Conservation (phyloP, 2,329 filamentous ascomycete genomes). For the Lasiodiplodia sp. region DNA sequence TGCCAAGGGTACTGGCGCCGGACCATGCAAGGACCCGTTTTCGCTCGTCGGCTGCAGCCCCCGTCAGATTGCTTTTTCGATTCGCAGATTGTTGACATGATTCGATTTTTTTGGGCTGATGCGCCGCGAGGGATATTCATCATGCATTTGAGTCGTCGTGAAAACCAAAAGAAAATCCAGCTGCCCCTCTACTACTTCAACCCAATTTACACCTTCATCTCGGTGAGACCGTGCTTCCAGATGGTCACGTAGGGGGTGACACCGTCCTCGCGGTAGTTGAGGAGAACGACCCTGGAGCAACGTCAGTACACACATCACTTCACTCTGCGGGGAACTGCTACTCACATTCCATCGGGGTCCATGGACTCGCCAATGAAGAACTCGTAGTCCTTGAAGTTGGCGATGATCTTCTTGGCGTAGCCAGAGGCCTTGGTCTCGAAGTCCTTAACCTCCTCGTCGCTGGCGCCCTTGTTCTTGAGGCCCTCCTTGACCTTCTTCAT, state of each 20-base stretch:
- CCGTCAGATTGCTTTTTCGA: conserved; percentile 3
- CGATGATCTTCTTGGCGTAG: conserved; percentile 83
- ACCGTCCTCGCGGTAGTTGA: conserved; percentile 98
- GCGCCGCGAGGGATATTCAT: conserved; percentile 42
- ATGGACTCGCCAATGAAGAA: conserved; percentile 92
- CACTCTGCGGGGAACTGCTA: conserved; percentile 35
- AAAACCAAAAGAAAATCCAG: conserved; percentile 42
- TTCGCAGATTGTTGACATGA: conserved; percentile 4
- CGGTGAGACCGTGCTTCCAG: conserved; percentile 93
- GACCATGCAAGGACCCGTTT: conserved; percentile 12
- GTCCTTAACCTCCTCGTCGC: conserved; percentile 71
- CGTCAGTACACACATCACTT: neutral
- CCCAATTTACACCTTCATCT: conserved; percentile 82
- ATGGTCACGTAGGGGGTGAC: conserved; percentile 85
- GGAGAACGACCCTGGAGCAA: conserved; percentile 74
- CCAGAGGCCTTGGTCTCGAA: conserved; percentile 79
- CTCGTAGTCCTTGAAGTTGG: conserved; percentile 95
- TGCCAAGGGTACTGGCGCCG: neutral
- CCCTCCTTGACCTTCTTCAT: conserved; percentile 85
- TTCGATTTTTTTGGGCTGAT: conserved; percentile 42
- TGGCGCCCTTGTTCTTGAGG: conserved; percentile 68
- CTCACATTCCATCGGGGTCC: conserved; percentile 92
- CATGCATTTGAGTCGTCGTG: conserved; percentile 49
- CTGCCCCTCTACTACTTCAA: conserved; percentile 27
- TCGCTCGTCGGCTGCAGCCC: neutral